A percentile compares a stretch with the other conserved stretches of the same genome.
Evolutionary conservation across 176 grass and related monocot genomes (phyloP).

Genomic region (Aegilops sharonensis): DNA sequence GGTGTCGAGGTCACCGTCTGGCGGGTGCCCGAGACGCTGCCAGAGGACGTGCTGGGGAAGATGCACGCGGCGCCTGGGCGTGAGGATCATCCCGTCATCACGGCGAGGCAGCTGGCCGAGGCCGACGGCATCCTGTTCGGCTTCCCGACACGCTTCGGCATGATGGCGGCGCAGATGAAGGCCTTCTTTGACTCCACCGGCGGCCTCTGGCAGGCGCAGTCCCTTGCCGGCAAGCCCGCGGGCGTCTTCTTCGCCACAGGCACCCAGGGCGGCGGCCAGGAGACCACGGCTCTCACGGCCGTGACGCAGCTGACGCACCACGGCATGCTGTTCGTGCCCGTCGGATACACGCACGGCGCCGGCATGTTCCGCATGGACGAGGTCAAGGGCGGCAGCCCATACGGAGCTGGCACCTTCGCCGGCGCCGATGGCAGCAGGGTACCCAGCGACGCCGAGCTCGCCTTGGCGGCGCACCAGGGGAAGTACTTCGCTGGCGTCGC

Average conservation of each 20-base stretch:
- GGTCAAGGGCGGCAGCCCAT: slow-evolving; percentile 51
- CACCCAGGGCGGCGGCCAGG: slow-evolving; percentile 84
- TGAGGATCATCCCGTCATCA: slow-evolving; percentile 41
- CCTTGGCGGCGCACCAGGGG: slow-evolving; percentile 42
- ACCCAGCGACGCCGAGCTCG: slow-evolving; percentile 31
- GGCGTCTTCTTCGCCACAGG: slow-evolving; percentile 81
- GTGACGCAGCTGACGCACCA: slow-evolving; percentile 56
- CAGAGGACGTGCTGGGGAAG: slow-evolving; percentile 43
- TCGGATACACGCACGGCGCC: slow-evolving; percentile 35
- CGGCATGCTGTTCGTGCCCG: slow-evolving; percentile 61
- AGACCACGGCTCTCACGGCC: slow-evolving; percentile 61
- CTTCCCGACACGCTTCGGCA: slow-evolving; percentile 55
- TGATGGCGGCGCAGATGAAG: slow-evolving; percentile 67
- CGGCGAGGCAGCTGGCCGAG: slow-evolving; percentile 38
- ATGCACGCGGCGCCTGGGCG: slow-evolving; percentile 44
- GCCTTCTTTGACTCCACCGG: slow-evolving; percentile 44
- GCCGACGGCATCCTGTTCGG: slow-evolving; percentile 53
- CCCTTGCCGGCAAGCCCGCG: slow-evolving; percentile 72
- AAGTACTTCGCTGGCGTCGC: slow-evolving; percentile 46
- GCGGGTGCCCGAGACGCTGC: slow-evolving; percentile 47
- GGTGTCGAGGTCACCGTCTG: slow-evolving; percentile 34
- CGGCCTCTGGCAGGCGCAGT: background rate
- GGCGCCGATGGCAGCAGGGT: slow-evolving; percentile 18
- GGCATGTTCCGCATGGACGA: slow-evolving; percentile 49
- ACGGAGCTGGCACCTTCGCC: slow-evolving; percentile 43